Conservation (phyloP, 1,139 yeast genomes). For the Yamadazyma spencermartinsiae region DNA sequence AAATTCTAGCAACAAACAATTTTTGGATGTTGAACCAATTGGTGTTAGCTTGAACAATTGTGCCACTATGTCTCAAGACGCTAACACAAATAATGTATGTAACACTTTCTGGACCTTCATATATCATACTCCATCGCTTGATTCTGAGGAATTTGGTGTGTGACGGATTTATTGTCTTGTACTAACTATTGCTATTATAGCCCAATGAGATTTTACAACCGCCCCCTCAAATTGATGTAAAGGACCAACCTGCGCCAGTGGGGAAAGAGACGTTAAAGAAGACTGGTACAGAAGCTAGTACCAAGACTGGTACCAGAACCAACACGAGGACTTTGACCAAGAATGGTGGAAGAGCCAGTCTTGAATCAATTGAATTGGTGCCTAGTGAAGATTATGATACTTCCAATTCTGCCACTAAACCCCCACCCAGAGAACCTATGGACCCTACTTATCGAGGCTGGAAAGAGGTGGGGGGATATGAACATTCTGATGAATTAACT, state of each 20-base stretch:
- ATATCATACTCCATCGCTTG: conserved; percentile 3
- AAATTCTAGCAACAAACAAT: conserved; percentile 1
- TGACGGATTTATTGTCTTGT: background rate
- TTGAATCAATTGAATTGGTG: conserved; percentile 16
- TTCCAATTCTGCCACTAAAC: conserved; percentile 38
- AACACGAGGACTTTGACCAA: conserved; percentile 9
- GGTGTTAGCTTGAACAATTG: background rate
- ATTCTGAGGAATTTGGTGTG: background rate
- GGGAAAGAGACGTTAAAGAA: conserved; percentile 11
- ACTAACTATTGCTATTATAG: conserved; percentile 16
- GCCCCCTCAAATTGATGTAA: conserved; percentile 24
- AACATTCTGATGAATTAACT: conserved; percentile 62
- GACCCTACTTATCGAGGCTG: conserved; percentile 82
- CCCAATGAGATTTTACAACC: conserved; percentile 27
- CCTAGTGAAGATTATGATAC: conserved; percentile 40
- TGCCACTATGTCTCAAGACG: background rate
- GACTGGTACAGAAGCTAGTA: conserved; percentile 7
- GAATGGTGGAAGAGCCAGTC: conserved; percentile 6
- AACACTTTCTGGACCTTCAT: background rate
- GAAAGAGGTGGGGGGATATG: conserved; percentile 93
- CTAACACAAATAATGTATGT: conserved; percentile 3
- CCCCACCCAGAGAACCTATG: conserved; percentile 53
- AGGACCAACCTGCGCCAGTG: conserved; percentile 17
- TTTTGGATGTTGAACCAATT: background rate
- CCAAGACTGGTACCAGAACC: conserved; percentile 10